Base-by-base conservation (phyloP, 2,329 filamentous ascomycete genomes). In the Lachnellula subtilissima region DNA sequence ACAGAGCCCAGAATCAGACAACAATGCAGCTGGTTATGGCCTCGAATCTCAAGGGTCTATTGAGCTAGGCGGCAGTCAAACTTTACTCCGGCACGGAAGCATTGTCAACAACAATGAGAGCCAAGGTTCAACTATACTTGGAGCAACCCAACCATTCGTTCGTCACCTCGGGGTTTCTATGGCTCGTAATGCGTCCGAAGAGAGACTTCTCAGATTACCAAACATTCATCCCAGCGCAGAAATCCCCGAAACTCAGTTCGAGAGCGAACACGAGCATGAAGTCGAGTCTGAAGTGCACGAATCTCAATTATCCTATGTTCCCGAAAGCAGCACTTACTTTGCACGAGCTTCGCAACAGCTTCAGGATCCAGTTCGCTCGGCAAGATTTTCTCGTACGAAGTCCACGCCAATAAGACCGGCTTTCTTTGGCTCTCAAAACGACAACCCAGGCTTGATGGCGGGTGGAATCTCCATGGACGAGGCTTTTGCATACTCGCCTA, bases 291-390 rank as follows among this genome's bases (percentile, higher is more conserved):
- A 51, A 39, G 35, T 42, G n/a, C 36, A 11, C 14, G 43, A 48
- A 36, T 52, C 52, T n/a, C 55, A 54, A 22, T 25, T 19, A 22
- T 28, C 36, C 4, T 54, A 42, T 22, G 45, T 52, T 8, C 52
- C 52, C 17, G 50, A 53, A 3, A 9, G 9, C 11, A n/a, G 5
- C 5, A 52, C 22, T 35, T 57, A 54, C 49, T 54, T 57, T 17
- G 22, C 28, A 7, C 40, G 35, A 32, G 48, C 55, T n/a, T 52
- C 48, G 22, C 52, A 57, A 39, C n/a, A 52, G 35, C 43, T 57
- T 14, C 43, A 48, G 15, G 11, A 14, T n/a, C 17, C 55, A 23
- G 5, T 39, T 37, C 40, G 42, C 11, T 36, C 5, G 12, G 5
- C 28, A n/a, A 14, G 23, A 23, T n/a, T 49, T 11, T 50, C 46